These are phyloP conservation scores for Mortierella sp. DNA, from an alignment of 371 early-diverging fungal species.

Conservation along the genomic window DNA sequence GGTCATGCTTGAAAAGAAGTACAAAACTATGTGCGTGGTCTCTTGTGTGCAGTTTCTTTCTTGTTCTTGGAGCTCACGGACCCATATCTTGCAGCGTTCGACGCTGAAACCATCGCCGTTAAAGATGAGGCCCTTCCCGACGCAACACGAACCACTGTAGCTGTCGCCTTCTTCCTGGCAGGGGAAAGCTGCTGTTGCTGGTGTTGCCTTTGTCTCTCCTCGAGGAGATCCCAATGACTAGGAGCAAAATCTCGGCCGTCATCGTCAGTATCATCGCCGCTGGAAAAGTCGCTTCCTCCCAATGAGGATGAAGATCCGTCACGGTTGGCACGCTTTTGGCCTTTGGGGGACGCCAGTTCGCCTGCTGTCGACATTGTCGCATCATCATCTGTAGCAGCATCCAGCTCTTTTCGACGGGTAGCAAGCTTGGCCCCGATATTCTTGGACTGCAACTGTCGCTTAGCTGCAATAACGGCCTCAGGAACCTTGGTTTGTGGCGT, in stretches of 20 bases:
- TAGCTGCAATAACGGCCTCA: constrained; percentile 45
- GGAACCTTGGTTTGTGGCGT: constrained; percentile 36
- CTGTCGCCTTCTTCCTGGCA: neutral
- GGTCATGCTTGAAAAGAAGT: neutral
- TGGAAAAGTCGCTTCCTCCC: neutral
- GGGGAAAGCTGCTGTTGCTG: constrained; percentile 9
- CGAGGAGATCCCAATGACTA: constrained; percentile 52
- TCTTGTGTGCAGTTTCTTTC: constrained; percentile 14
- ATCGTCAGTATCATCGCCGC: constrained; percentile 17
- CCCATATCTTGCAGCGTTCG: constrained; percentile 43
- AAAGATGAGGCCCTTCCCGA: constrained; percentile 11
- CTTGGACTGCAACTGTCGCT: constrained; percentile 43
- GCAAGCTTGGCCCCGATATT: constrained; percentile 30
- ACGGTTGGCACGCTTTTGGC: constrained; percentile 12
- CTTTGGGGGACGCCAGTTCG: neutral
- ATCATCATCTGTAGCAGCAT: neutral
- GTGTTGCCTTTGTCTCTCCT: constrained; percentile 29
- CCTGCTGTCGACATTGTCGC: neutral
- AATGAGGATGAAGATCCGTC: neutral
- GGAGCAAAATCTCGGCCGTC: constrained; percentile 29
- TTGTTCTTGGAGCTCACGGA: constrained; percentile 30
- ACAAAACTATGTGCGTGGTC: neutral
- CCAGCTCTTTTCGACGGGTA: constrained; percentile 17
- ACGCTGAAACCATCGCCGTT: constrained; percentile 36
- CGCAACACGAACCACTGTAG: neutral